Evolutionary conservation across 495 filamentous ascomycete species (phyloP).

Genomic region (Sordaria brevicollis): DNA sequence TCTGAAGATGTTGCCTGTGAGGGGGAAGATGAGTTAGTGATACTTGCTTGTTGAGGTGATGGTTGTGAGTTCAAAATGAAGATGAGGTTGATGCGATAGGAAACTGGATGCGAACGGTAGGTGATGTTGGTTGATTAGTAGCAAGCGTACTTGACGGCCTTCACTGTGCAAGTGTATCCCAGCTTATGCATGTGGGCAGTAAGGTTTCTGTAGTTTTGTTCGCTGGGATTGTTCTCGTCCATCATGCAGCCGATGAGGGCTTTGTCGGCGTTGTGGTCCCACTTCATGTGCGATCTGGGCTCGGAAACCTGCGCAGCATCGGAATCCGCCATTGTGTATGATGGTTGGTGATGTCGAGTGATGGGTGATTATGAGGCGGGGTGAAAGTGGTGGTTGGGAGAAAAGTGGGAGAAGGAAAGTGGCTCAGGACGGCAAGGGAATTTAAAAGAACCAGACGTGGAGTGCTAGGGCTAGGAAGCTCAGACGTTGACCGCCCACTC

Average conservation of each 20-base stretch:
- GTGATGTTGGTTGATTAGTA: neutral
- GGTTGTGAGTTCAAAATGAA: neutral
- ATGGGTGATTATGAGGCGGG: neutral
- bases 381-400: neutral
- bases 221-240: slow-evolving; percentile 7
- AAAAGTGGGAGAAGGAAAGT: neutral
- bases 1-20: slow-evolving; percentile 31
- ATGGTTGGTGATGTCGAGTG: neutral
- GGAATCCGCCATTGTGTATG: slow-evolving; percentile 3
- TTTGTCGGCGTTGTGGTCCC: slow-evolving; percentile 20
- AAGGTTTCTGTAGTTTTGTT: slow-evolving; percentile 12
- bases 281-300: slow-evolving; percentile 14
- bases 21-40: slow-evolving; percentile 6
- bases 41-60: neutral
- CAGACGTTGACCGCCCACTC: neutral
- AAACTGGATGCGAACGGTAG: neutral
- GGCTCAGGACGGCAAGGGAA: neutral
- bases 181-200: slow-evolving; percentile 8
- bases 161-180: slow-evolving; percentile 17
- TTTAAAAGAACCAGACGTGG: neutral
- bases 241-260: slow-evolving; percentile 14
- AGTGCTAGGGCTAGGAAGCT: neutral
- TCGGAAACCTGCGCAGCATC: neutral
- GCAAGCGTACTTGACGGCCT: slow-evolving; percentile 19
- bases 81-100: neutral